Evolutionary conservation across 2,329 filamentous ascomycete species (phyloP).

Genomic region (Cyclaneusma minus): DNA sequence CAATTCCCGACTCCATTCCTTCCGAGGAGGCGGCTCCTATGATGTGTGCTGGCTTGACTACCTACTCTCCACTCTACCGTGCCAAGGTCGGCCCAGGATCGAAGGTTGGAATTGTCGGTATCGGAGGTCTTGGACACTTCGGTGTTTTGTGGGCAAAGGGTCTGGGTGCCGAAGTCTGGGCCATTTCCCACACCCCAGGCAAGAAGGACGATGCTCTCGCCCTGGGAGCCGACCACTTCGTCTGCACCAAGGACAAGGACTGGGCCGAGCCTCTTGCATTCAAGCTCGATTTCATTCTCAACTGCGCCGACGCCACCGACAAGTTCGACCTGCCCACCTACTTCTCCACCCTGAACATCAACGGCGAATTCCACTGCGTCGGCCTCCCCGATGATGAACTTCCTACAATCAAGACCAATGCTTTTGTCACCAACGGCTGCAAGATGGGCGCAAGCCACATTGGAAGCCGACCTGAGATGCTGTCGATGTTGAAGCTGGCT

Average conservation of each 20-base stretch:
- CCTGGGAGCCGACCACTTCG: slow-evolving; percentile 41
- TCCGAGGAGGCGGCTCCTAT: slow-evolving; percentile 43
- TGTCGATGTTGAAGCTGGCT: slow-evolving; percentile 41
- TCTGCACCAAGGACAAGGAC: slow-evolving; percentile 33
- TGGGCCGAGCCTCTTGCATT: slow-evolving; percentile 32
- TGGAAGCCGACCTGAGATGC: slow-evolving; percentile 42
- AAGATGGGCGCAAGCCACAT: slow-evolving; percentile 39
- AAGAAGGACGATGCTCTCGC: slow-evolving; percentile 43
- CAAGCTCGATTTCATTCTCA: slow-evolving; percentile 35
- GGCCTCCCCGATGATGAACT: slow-evolving; percentile 37
- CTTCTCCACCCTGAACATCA: slow-evolving; percentile 33
- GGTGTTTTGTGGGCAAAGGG: slow-evolving; percentile 55
- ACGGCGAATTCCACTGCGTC: slow-evolving; percentile 40
- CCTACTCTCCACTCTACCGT: slow-evolving; percentile 23
- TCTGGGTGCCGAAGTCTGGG: slow-evolving; percentile 49
- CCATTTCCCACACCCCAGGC: slow-evolving; percentile 40
- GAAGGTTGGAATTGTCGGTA: slow-evolving; percentile 50
- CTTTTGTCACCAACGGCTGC: slow-evolving; percentile 21
- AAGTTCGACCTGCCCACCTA: slow-evolving; percentile 38
- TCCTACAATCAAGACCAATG: slow-evolving; percentile 23
- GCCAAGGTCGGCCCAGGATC: slow-evolving; percentile 52
- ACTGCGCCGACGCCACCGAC: slow-evolving; percentile 32
- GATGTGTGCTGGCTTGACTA: slow-evolving; percentile 63
- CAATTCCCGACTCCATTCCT: slow-evolving; percentile 34
- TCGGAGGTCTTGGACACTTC: slow-evolving; percentile 59